phyloP scores from a whole-genome alignment of 1,139 yeast species.

The Candida smagusa region DNA sequence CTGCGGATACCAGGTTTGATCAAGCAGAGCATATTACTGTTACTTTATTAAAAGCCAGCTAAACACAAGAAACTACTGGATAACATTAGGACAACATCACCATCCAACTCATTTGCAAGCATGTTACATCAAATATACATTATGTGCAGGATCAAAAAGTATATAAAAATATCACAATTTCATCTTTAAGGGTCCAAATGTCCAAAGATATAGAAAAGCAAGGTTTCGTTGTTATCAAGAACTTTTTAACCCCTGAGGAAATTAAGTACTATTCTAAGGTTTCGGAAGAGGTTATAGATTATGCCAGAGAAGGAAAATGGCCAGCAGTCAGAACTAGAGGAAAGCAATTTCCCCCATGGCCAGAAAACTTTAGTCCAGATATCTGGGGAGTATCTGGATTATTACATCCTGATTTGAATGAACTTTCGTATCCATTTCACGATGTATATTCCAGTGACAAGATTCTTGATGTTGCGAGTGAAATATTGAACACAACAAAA shows the following conservation, averaged over 20 bases:
- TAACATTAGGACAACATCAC: not conserved
- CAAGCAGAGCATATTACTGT: not conserved
- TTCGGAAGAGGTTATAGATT: slow-evolving; percentile 39
- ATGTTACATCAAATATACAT: not conserved
- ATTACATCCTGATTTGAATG: slow-evolving; percentile 48
- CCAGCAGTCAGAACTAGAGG: slow-evolving; percentile 51
- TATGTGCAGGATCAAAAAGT: not conserved
- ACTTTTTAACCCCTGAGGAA: slow-evolving; percentile 42
- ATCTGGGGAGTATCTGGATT: slow-evolving; percentile 57
- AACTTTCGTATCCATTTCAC: slow-evolving; percentile 39
- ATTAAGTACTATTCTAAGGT: slow-evolving; percentile 35
- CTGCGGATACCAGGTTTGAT: no score
- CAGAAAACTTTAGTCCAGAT: slow-evolving; percentile 50
- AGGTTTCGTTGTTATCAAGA: slow-evolving; percentile 45
- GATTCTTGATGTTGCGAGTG: slow-evolving; percentile 40
- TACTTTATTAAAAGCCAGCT: not conserved
- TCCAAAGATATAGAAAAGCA: slow-evolving; percentile 31
- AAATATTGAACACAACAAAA: slow-evolving; percentile 41
- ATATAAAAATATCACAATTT: not conserved
- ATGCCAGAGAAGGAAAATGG: slow-evolving; percentile 53
- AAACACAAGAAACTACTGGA: not conserved
- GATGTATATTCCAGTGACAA: slow-evolving; percentile 43
- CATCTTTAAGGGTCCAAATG: not conserved
- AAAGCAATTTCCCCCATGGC: slow-evolving; percentile 62
- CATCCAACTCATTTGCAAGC: not conserved